Evolutionary conservation across 257 asterid species (phyloP).

Genomic region (Ajuga chamaepitys): DNA sequence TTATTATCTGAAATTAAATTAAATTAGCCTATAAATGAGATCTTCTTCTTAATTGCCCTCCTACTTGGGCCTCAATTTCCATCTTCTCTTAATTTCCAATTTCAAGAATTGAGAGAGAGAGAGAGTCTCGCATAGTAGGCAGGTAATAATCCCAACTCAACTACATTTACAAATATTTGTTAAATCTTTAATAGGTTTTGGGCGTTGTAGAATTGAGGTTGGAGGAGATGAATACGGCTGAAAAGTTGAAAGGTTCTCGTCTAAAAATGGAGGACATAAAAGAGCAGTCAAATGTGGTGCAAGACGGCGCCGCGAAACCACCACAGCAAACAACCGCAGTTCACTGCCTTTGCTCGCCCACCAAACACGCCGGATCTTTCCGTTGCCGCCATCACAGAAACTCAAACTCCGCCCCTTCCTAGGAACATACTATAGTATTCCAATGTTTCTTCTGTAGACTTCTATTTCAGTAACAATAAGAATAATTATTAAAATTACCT

Average conservation of each 20-base stretch:
- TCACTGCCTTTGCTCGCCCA: constrained; percentile 29
- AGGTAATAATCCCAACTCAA: neutral
- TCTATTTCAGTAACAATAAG: no score
- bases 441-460: neutral
- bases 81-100: neutral
- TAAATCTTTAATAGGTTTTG: neutral
- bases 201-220: neutral
- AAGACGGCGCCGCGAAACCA: constrained; percentile 5
- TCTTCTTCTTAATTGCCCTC: neutral
- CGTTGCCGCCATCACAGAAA: constrained; percentile 25
- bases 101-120: neutral
- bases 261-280: neutral
- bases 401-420: neutral
- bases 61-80: neutral
- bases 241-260: neutral
- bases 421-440: neutral
- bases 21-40: constrained; percentile 1
- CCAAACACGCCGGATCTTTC: constrained; percentile 25
- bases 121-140: neutral
- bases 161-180: neutral
- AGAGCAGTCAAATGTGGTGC: constrained; percentile 3
- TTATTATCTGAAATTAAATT: neutral
- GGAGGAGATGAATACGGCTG: constrained; percentile 8
- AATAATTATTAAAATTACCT: no score
- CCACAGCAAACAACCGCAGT: neutral